A percentile compares a stretch with the other conserved stretches of the same genome.
phyloP scores from a whole-genome alignment of 2,329 filamentous ascomycete species.

The Monosporascus sp. region DNA sequence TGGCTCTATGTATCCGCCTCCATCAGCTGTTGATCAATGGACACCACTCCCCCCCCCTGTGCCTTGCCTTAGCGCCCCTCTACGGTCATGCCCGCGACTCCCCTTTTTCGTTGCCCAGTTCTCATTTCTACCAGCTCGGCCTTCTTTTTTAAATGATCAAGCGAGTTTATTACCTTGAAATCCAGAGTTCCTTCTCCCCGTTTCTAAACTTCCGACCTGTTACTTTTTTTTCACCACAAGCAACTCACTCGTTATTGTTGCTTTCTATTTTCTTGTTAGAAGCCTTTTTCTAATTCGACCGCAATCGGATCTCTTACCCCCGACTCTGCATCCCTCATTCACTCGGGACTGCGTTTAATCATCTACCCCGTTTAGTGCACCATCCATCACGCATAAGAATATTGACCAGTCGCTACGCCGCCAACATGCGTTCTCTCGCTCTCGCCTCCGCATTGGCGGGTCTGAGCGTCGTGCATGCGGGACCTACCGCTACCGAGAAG shows the following conservation, averaged over 20 bases:
- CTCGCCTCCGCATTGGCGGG: slow-evolving; percentile 45
- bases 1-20: too few relatives aligned
- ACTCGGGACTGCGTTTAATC: slow-evolving; percentile 8
- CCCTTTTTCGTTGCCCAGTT: too few relatives aligned
- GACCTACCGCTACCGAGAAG: slow-evolving; percentile 45
- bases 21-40: too few relatives aligned
- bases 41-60: too few relatives aligned
- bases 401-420: not conserved
- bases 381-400: too few relatives aligned
- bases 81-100: too few relatives aligned
- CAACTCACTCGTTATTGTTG: slow-evolving; percentile 26
- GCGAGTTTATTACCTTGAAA: too few relatives aligned
- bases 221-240: not conserved
- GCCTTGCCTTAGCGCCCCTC: too few relatives aligned
- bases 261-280: slow-evolving; percentile 9
- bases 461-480: slow-evolving; percentile 38
- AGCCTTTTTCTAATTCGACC: slow-evolving; percentile 6
- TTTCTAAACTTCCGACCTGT: too few relatives aligned
- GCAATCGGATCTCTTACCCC: slow-evolving; percentile 3
- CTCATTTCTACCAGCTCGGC: too few relatives aligned
- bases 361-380: not conserved
- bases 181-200: too few relatives aligned
- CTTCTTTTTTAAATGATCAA: too few relatives aligned
- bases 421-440: slow-evolving; percentile 45
- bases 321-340: slow-evolving; percentile 11